Conservation (phyloP, 208 protist genomes). For the Angomonas ambiguus region DNA sequence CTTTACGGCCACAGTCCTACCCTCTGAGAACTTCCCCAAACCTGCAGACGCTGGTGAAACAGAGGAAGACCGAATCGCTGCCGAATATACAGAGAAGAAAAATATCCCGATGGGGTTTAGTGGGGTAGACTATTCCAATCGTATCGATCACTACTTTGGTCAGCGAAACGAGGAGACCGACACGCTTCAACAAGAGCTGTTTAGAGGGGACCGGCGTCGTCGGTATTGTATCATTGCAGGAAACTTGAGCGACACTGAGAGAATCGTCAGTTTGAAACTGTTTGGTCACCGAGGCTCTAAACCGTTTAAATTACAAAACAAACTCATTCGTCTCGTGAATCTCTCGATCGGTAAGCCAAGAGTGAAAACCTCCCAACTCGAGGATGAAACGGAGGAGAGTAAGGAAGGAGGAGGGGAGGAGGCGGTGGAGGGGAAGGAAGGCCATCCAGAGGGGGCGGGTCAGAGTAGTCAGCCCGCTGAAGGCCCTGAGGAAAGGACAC, state of each 20-base stretch:
- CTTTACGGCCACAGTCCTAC: slow-evolving; percentile 45
- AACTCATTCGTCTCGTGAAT: slow-evolving; percentile 79
- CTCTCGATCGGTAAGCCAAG: slow-evolving; percentile 71
- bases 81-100: slow-evolving; percentile 36
- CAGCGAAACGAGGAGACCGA: slow-evolving; percentile 36
- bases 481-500: background rate
- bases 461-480: background rate
- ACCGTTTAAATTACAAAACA: slow-evolving; percentile 81
- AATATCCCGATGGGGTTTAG: slow-evolving; percentile 41
- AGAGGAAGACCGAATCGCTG: slow-evolving; percentile 27
- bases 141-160: slow-evolving; percentile 27
- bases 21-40: slow-evolving; percentile 21
- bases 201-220: slow-evolving; percentile 74
- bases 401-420: background rate
- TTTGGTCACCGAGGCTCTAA: slow-evolving; percentile 79
- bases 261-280: slow-evolving; percentile 65
- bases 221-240: slow-evolving; percentile 84
- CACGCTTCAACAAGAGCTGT: slow-evolving; percentile 73
- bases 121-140: slow-evolving; percentile 11
- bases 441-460: too few species aligned
- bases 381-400: slow-evolving; percentile 4
- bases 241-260: slow-evolving; percentile 50
- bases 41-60: slow-evolving; percentile 1
- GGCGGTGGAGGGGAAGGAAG: background rate
- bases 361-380: slow-evolving; percentile 4